Percentiles rank a stretch among this genome's conserved stretches.
Conservation (phyloP, 495 filamentous ascomycete genomes). For the Aspergillus ostianus region DNA sequence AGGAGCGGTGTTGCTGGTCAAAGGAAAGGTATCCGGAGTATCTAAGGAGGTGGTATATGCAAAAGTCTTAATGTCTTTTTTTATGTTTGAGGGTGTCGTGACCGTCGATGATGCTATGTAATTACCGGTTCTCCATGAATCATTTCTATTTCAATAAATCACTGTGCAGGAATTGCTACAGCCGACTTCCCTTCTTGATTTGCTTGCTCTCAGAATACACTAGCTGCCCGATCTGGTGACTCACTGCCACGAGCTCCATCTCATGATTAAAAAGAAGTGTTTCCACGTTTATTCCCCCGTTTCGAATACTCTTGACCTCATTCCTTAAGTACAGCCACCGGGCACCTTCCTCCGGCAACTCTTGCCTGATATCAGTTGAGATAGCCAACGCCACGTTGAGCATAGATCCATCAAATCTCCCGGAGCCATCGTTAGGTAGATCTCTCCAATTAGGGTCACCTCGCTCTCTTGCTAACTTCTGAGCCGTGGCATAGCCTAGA, state of each 20-base stretch:
- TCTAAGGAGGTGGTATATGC: background rate
- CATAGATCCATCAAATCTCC: background rate
- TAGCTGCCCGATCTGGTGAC: background rate
- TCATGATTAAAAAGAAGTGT: background rate
- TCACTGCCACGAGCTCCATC: background rate
- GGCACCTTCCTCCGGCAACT: background rate
- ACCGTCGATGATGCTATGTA: background rate
- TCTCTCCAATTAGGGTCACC: background rate
- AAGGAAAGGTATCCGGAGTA: background rate
- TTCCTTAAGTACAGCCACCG: conserved; percentile 1
- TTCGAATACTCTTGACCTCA: background rate
- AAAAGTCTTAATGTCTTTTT: background rate
- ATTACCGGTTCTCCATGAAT: background rate
- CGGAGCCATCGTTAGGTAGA: background rate
- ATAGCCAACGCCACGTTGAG: background rate
- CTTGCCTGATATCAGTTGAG: background rate
- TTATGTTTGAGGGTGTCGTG: background rate
- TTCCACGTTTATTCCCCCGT: background rate
- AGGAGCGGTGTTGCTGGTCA: background rate
- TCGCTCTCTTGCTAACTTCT: background rate
- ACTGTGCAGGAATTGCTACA: background rate
- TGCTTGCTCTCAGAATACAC: background rate
- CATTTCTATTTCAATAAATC: background rate
- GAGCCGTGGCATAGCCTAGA: background rate
- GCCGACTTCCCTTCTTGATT: background rate